phyloP scores from a whole-genome alignment of 257 asterid genomes.

The Scutellaria minor region DNA sequence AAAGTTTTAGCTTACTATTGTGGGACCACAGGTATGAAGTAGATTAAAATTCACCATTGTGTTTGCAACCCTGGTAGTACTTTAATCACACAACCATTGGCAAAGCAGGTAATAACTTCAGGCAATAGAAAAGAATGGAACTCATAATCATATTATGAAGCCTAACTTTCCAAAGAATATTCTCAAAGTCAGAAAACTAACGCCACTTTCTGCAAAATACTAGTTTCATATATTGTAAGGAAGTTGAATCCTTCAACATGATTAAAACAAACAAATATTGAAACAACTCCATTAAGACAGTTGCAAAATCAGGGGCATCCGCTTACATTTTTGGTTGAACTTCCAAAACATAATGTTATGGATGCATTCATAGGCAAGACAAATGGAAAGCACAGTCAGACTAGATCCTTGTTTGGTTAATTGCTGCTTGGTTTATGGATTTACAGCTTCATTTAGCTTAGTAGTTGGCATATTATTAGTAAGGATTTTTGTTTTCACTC shows the following conservation, averaged over 20 bases:
- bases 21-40: background rate
- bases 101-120: constrained; percentile 6
- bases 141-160: constrained; percentile 10
- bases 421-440: too few species aligned
- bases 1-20: background rate
- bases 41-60: background rate
- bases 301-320: background rate
- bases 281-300: constrained; percentile 8
- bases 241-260: background rate
- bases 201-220: too few species aligned
- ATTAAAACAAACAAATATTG: background rate
- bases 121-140: background rate
- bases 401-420: too few species aligned
- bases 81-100: background rate
- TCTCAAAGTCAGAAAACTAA: background rate
- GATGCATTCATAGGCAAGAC: too few species aligned
- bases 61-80: background rate
- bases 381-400: too few species aligned
- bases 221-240: constrained; percentile 5
- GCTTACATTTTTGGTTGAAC: background rate
- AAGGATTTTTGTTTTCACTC: too few species aligned
- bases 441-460: too few species aligned
- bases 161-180: background rate
- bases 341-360: too few species aligned
- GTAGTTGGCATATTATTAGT: too few species aligned